Conservation (phyloP, 345 rosid species). For the Dimocarpus longan region DNA sequence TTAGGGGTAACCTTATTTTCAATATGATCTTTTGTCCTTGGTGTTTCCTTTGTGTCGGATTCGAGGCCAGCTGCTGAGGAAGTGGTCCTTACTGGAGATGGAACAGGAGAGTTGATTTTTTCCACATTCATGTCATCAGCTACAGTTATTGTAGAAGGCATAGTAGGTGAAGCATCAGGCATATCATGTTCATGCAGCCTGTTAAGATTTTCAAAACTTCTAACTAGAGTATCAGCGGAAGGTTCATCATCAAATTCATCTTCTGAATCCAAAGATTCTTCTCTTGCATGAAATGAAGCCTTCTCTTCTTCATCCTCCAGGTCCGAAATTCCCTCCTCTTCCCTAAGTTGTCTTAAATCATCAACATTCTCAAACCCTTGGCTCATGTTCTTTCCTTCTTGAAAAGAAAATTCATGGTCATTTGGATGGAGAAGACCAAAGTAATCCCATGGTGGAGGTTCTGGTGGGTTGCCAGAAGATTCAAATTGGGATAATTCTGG, state of each 20-base stretch:
- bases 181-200: slow-evolving; percentile 49
- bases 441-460: slow-evolving; percentile 83
- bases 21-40: slow-evolving; percentile 45
- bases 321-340: slow-evolving; percentile 63
- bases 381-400: slow-evolving; percentile 43
- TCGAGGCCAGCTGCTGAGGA: slow-evolving; percentile 35
- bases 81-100: slow-evolving; percentile 65
- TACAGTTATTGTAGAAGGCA: slow-evolving; percentile 40
- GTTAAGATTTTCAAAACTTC: slow-evolving; percentile 73
- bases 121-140: slow-evolving; percentile 56
- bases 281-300: slow-evolving; percentile 55
- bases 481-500: slow-evolving; percentile 53
- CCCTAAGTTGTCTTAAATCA: slow-evolving; percentile 50
- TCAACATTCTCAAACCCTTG: slow-evolving; percentile 46
- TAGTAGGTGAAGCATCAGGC: slow-evolving; percentile 40
- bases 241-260: slow-evolving; percentile 80
- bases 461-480: slow-evolving; percentile 53
- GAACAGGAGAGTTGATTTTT: slow-evolving; percentile 64
- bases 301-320: slow-evolving; percentile 69
- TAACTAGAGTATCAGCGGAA: slow-evolving; percentile 61
- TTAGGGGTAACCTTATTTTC: slow-evolving; percentile 64
- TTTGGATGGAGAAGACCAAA: slow-evolving; percentile 71
- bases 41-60: slow-evolving; percentile 44
- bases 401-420: slow-evolving; percentile 60
- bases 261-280: slow-evolving; percentile 64